These are phyloP conservation scores for Aspergillus sclerotialis DNA, from an alignment of 2,329 filamentous ascomycete genomes.

Conservation along the genomic window DNA sequence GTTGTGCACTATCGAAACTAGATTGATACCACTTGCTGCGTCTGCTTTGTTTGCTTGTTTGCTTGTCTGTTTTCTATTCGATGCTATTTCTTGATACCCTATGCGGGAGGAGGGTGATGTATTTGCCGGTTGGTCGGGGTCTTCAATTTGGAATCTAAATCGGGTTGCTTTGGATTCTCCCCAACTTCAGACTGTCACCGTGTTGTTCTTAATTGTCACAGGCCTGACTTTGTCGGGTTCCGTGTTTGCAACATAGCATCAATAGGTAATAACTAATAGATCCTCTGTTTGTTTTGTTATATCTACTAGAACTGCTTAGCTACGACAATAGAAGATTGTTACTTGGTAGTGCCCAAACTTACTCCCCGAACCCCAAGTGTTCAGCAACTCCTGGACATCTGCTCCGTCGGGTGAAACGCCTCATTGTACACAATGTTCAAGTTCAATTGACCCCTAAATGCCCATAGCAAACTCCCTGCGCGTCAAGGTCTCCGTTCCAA, in stretches of 20 bases:
- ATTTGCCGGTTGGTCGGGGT: slow-evolving; percentile 14
- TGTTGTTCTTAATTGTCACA: slow-evolving; percentile 15
- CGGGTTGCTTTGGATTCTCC: slow-evolving; percentile 10
- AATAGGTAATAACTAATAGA: slow-evolving; percentile 34
- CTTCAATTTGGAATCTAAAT: slow-evolving; percentile 10
- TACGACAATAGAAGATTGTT: too few relatives aligned
- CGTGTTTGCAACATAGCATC: slow-evolving; percentile 21
- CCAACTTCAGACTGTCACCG: slow-evolving; percentile 15
- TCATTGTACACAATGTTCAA: too few relatives aligned
- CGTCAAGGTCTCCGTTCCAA: too few relatives aligned
- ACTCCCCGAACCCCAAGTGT: too few relatives aligned
- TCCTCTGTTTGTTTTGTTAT: slow-evolving; percentile 19
- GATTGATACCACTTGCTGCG: slow-evolving; percentile 32
- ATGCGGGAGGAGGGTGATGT: slow-evolving; percentile 20
- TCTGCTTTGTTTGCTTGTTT: slow-evolving; percentile 24
- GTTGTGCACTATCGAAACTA: slow-evolving; percentile 22
- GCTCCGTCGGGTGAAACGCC: too few relatives aligned
- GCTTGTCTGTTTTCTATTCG: slow-evolving; percentile 17
- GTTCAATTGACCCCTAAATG: too few relatives aligned
- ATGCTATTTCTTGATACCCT: slow-evolving; percentile 30
- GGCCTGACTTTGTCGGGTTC: slow-evolving; percentile 13
- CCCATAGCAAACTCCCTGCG: too few relatives aligned
- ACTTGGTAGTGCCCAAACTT: too few relatives aligned
- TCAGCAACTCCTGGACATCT: too few relatives aligned
- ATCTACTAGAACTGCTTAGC: too few relatives aligned